Evolutionary conservation across 1,139 yeast genomes (phyloP), one percentile per base, ranked within the genome.

Genomic region (Kodamaea arcana): DNA sequence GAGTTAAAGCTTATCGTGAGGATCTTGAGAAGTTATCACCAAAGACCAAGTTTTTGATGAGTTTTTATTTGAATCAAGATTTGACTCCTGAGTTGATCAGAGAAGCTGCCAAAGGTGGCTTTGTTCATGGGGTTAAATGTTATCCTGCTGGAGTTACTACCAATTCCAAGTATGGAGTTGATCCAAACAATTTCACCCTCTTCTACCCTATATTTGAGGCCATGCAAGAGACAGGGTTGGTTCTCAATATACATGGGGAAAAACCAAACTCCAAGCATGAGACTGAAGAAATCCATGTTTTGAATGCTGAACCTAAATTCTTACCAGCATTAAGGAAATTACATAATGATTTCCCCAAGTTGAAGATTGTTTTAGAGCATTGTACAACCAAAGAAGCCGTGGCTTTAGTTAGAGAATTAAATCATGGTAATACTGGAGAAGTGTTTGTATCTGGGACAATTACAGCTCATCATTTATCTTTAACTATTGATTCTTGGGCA

Each of bases 111-210:
- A 58, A 70, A 40, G 54, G 63, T 11, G 82, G 82, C 3, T 82
- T 82, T 34, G 78, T 88, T 26, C 80, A 83, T 27, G 95, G 94
- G 39, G 84, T 88, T 45, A 94, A 92, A 58, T 88, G 96, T 58
- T 92, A 94, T 56, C 98, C 98, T 21, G 97, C 97, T 1, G 99
- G 99, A 31, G 99, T 94, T 23, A 92, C 99, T 11, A 92, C 99
- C 32, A 94, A 92, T 63, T 86, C 96, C 6, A 62, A 75, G 34
- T 86, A 82, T n/a, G 98, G 98, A 29, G 97, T 92, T 24, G 92
- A 83, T 57, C 94, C 94, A 18, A 86, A 88, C 49, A 95, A 92
- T 52, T 92, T 92, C 58, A 75, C 81, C 34, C 79, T 75, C 3
- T 94, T 88, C 53, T 92, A 88, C 57, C 95, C 96, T 4, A 72